phyloP scores from a whole-genome alignment of 139 green algal species.

The Eudorina sp. region DNA sequence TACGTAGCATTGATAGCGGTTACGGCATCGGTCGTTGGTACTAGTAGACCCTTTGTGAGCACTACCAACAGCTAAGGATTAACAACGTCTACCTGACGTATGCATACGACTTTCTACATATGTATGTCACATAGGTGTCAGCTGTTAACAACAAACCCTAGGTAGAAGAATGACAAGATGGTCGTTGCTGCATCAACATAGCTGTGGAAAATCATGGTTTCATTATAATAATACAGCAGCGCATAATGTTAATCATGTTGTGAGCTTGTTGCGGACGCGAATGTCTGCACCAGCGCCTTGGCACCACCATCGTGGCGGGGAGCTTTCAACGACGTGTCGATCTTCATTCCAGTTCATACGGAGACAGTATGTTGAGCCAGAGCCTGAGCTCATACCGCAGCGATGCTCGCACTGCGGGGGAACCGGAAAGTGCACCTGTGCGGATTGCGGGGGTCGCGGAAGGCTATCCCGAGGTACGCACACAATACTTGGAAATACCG shows the following conservation, averaged over 20 bases:
- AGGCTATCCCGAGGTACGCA: neutral
- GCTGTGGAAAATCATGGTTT: neutral
- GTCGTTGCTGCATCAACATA: neutral
- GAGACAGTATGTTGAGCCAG: neutral
- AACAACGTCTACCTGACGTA: no score
- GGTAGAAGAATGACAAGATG: neutral
- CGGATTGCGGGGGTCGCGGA: conserved; percentile 8
- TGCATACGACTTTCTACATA: no score
- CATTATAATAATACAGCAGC: neutral
- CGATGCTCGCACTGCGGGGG: conserved; percentile 16
- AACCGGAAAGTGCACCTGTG: conserved; percentile 19
- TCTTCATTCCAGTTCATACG: conserved; percentile 16
- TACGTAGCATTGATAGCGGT: no score
- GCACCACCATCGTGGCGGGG: neutral
- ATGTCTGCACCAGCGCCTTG: neutral
- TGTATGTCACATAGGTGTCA: no score
- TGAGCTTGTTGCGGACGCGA: no score
- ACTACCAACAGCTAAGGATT: no score
- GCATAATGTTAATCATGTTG: no score
- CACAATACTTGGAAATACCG: neutral
- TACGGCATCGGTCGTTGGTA: no score
- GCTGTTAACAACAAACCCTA: conserved; percentile 16
- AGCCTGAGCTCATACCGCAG: neutral
- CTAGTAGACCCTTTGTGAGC: no score
- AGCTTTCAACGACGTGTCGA: neutral